Evolutionary conservation across 345 rosid genomes (phyloP).

Genomic region (Leavenworthia alabamica): DNA sequence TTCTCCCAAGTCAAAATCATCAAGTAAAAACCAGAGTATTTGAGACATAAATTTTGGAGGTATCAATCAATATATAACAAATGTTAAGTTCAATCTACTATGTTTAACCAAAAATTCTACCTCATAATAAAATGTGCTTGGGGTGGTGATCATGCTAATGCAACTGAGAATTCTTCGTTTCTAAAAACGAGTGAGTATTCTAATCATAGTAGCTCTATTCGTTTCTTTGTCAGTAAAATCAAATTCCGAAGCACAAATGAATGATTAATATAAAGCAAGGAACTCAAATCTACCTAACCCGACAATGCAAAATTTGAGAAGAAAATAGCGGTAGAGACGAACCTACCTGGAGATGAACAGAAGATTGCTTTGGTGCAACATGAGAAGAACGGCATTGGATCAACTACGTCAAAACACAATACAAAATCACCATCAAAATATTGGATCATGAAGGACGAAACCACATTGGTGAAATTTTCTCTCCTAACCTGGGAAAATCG

Average conservation of each 20-base stretch:
- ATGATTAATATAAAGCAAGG: not conserved
- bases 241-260: not conserved
- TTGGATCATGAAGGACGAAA: not conserved
- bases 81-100: no score
- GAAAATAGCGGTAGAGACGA: constrained; percentile 30
- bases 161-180: not conserved
- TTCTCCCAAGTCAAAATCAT: no score
- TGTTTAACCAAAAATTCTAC: not conserved
- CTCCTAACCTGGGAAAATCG: constrained; percentile 10
- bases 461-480: not conserved
- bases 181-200: not conserved
- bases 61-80: no score
- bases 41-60: no score
- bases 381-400: constrained; percentile 30
- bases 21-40: no score
- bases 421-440: not conserved
- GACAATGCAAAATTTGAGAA: not conserved
- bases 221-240: not conserved
- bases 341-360: constrained; percentile 35
- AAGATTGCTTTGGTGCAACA: constrained; percentile 18
- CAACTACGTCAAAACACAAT: constrained; percentile 14
- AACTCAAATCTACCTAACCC: constrained; percentile 1
- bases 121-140: not conserved
- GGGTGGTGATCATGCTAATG: not conserved
- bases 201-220: not conserved